These are phyloP conservation scores for Ailanthus altissimus DNA, from an alignment of 345 rosid species.

Conservation along the genomic window DNA sequence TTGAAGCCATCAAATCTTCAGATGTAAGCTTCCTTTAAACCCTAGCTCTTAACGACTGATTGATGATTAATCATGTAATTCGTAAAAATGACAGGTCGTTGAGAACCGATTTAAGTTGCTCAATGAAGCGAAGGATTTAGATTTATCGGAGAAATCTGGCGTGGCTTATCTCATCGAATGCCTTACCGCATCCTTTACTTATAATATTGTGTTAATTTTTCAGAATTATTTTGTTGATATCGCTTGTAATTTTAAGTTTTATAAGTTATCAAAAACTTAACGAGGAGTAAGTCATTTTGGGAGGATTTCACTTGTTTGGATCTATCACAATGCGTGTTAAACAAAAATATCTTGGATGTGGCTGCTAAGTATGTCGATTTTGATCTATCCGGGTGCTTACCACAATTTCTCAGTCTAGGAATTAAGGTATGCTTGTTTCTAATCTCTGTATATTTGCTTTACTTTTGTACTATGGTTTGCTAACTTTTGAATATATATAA, in stretches of 20 bases:
- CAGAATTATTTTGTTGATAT: not conserved
- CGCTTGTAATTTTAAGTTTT: not conserved
- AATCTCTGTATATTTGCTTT: not conserved
- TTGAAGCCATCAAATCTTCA: conserved; percentile 58
- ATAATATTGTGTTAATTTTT: not conserved
- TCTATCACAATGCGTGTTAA: conserved; percentile 72
- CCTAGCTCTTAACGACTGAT: not conserved
- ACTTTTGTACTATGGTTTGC: conserved; percentile 8
- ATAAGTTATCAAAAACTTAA: conserved; percentile 38
- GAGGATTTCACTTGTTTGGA: conserved; percentile 94
- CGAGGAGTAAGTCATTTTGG: conserved; percentile 60
- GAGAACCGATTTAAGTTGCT: conserved; percentile 68
- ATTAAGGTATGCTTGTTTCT: conserved; percentile 50
- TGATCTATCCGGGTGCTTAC: conserved; percentile 42
- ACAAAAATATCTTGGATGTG: conserved; percentile 60
- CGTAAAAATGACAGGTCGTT: conserved; percentile 51
- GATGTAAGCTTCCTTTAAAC: conserved; percentile 50
- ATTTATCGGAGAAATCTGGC: conserved; percentile 46
- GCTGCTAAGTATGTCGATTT: conserved; percentile 59
- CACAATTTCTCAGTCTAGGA: conserved; percentile 54
- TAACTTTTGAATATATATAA: conserved; percentile 11
- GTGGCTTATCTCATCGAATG: conserved; percentile 46
- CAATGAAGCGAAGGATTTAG: conserved; percentile 46
- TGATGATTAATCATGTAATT: not conserved
- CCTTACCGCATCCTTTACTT: conserved; percentile 63